These are phyloP conservation scores for Acanthochlamys bracteata DNA, from an alignment of 106 monocot genomes.

Conservation along the genomic window DNA sequence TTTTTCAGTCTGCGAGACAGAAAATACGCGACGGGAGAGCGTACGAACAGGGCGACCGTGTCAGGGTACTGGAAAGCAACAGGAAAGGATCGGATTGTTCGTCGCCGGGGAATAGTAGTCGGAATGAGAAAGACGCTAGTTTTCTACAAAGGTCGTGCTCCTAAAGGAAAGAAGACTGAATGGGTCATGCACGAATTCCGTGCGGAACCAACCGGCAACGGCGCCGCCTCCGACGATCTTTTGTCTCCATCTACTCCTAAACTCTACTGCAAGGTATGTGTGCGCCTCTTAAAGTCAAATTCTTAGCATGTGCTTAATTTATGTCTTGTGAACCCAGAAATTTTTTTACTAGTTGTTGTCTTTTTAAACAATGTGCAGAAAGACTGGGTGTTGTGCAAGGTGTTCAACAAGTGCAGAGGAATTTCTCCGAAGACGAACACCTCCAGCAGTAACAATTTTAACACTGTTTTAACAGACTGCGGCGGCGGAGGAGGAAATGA, in stretches of 20 bases:
- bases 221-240: no score
- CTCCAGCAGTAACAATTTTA: background rate
- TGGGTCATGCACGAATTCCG: conserved; percentile 97
- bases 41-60: conserved; percentile 64
- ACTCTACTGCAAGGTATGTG: no score
- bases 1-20: conserved; percentile 52
- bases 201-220: conserved; percentile 15
- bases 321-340: no score
- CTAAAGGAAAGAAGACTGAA: conserved; percentile 79
- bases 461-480: no score
- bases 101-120: conserved; percentile 15
- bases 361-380: conserved; percentile 30
- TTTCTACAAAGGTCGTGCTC: conserved; percentile 82
- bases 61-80: conserved; percentile 92
- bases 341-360: no score
- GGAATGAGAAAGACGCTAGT: conserved; percentile 92
- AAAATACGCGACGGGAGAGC: conserved; percentile 58
- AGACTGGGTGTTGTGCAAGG: conserved; percentile 90
- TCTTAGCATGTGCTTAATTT: no score
- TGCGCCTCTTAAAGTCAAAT: no score
- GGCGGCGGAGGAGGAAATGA: conserved; percentile 9
- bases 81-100: conserved; percentile 47
- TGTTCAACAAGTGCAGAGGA: conserved; percentile 58
- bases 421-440: conserved; percentile 14
- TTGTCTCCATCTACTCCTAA: no score